Evolutionary conservation across 495 filamentous ascomycete genomes (phyloP).

Genomic region (Astrocystis sublimbata): DNA sequence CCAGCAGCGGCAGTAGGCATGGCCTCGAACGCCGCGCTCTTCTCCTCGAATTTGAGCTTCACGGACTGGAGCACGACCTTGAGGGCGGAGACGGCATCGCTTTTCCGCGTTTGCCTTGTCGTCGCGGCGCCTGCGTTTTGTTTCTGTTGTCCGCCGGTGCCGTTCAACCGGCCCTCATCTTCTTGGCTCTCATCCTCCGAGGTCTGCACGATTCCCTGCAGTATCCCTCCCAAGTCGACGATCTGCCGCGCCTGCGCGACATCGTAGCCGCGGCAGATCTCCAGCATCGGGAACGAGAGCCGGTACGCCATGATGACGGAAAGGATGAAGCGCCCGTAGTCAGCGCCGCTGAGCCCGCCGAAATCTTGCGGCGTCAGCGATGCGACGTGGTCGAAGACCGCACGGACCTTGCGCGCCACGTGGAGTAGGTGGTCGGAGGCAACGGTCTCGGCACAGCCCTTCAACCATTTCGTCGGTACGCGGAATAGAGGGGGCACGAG

Average conservation of each 20-base stretch:
- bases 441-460: neutral
- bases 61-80: constrained; percentile 43
- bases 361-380: constrained; percentile 25
- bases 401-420: constrained; percentile 23
- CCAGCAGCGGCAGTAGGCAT: neutral
- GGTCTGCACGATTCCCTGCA: constrained; percentile 31
- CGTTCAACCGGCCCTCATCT: neutral
- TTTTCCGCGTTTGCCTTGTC: constrained; percentile 13
- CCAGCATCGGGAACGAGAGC: constrained; percentile 39
- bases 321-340: constrained; percentile 40
- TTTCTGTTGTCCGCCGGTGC: neutral
- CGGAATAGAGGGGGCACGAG: constrained; percentile 39
- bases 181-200: constrained; percentile 9
- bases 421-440: constrained; percentile 18
- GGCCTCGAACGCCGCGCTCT: constrained; percentile 37
- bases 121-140: neutral
- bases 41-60: constrained; percentile 38
- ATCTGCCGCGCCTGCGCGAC: constrained; percentile 29
- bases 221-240: constrained; percentile 34
- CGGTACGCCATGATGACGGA: constrained; percentile 43
- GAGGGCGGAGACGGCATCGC: constrained; percentile 41
- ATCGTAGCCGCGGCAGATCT: constrained; percentile 41
- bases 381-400: constrained; percentile 33
- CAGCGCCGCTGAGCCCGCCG: constrained; percentile 34
- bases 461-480: constrained; percentile 1